A percentile compares a stretch with the other conserved stretches of the same genome.
Evolutionary conservation across 768 basidiomycete species (phyloP).

Genomic region (Macrolepiota albuminosa): DNA sequence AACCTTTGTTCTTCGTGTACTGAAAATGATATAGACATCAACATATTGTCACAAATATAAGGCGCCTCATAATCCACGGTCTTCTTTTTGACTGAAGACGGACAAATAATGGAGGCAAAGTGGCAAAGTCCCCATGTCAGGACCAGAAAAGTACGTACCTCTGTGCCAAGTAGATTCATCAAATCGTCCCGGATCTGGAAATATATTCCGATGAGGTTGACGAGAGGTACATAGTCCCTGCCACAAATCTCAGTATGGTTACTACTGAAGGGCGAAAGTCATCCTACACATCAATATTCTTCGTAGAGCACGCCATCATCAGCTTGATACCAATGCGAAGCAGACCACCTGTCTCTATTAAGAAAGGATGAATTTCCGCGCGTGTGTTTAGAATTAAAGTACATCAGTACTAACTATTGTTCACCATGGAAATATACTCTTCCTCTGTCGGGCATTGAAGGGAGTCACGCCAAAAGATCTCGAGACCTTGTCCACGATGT

Average conservation of each 20-base stretch:
- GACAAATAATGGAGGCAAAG: neutral
- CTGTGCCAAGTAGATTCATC: slow-evolving; percentile 86
- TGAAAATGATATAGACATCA: slow-evolving; percentile 20
- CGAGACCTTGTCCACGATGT: slow-evolving; percentile 93
- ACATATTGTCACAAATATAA: neutral
- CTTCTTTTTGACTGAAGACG: neutral
- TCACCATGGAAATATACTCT: slow-evolving; percentile 94
- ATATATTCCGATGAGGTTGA: slow-evolving; percentile 91
- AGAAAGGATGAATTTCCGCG: too few relatives aligned
- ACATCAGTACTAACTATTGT: slow-evolving; percentile 62
- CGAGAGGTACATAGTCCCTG: slow-evolving; percentile 88
- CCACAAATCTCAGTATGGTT: neutral
- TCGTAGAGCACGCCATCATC: slow-evolving; percentile 88
- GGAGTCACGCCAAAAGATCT: slow-evolving; percentile 92
- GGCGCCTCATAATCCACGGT: neutral
- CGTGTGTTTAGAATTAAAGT: neutral
- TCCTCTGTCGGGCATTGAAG: slow-evolving; percentile 90
- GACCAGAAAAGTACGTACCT: slow-evolving; percentile 41
- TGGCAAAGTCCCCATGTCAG: neutral
- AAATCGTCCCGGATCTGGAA: slow-evolving; percentile 98
- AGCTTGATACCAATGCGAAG: slow-evolving; percentile 90
- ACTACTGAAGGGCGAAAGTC: neutral
- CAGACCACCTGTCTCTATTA: slow-evolving; percentile 87
- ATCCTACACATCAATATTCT: slow-evolving; percentile 52
- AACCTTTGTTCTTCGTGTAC: slow-evolving; percentile 84